These are phyloP conservation scores for Fusarium sp. DNA, from an alignment of 2,329 filamentous ascomycete species.

Conservation along the genomic window DNA sequence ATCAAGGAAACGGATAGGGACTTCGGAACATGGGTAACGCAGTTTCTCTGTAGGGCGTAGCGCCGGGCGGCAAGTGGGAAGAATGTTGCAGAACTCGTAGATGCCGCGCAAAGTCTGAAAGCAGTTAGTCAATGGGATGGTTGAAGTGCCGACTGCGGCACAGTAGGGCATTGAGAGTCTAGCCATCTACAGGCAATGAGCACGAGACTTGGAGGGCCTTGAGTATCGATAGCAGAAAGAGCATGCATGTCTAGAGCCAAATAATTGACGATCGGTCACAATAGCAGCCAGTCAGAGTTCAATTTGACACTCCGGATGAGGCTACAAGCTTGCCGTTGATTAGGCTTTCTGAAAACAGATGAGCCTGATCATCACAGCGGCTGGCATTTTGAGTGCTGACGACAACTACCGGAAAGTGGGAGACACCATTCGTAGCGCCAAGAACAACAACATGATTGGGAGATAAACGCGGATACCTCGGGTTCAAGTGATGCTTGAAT, in stretches of 20 bases:
- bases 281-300: no score
- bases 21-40: not conserved
- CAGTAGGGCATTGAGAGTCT: not conserved
- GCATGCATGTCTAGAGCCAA: not conserved
- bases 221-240: not conserved
- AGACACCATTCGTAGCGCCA: not conserved
- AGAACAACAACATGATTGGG: not conserved
- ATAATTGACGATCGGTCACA: no score
- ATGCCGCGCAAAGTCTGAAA: not conserved
- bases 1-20: constrained; percentile 3
- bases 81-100: not conserved
- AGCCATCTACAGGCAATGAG: not conserved
- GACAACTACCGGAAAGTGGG: constrained; percentile 23
- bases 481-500: not conserved
- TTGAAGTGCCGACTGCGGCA: not conserved
- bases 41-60: not conserved
- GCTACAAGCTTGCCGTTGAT: no score
- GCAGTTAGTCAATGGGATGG: not conserved
- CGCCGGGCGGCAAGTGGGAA: not conserved
- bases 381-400: constrained; percentile 6
- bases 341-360: not conserved
- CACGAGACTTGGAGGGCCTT: not conserved
- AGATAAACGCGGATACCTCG: not conserved
- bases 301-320: no score
- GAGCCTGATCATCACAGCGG: not conserved